phyloP scores from a whole-genome alignment of 495 filamentous ascomycete genomes.

The Penicillium turbatum region DNA sequence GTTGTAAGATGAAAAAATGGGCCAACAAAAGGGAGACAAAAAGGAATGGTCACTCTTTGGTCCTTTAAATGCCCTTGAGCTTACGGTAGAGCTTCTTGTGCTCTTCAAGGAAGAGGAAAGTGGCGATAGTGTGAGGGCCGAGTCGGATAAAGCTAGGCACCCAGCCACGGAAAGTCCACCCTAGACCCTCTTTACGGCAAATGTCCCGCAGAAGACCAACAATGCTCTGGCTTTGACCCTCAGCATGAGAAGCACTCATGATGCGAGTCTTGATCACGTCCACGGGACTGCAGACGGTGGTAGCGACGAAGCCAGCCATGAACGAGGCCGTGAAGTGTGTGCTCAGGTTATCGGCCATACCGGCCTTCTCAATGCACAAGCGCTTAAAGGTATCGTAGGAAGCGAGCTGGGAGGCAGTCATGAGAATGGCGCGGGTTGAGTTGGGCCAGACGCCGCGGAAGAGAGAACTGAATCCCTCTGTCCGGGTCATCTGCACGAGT shows the following conservation, averaged over 20 bases:
- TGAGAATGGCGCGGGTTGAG: conserved; percentile 80
- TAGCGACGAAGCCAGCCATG: conserved; percentile 87
- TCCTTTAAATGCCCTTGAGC: conserved; percentile 37
- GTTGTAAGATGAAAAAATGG: conserved; percentile 23
- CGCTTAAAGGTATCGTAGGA: conserved; percentile 90
- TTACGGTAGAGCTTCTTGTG: conserved; percentile 53
- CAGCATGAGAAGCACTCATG: conserved; percentile 65
- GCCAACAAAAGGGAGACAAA: conserved; percentile 13
- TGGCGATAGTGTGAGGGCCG: conserved; percentile 89
- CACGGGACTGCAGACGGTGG: conserved; percentile 90
- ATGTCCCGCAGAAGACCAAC: conserved; percentile 60
- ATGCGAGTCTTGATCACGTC: conserved; percentile 97
- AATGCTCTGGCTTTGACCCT: conserved; percentile 54
- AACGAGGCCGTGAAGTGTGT: conserved; percentile 88
- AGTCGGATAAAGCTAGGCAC: conserved; percentile 92
- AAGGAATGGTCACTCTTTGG: conserved; percentile 20
- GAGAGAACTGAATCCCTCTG: conserved; percentile 67
- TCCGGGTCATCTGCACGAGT: conserved; percentile 72
- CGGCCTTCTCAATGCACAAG: conserved; percentile 59
- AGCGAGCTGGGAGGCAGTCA: conserved; percentile 88
- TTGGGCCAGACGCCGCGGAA: conserved; percentile 94
- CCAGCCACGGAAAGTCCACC: conserved; percentile 98
- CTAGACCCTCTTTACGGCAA: conserved; percentile 69
- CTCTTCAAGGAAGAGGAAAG: conserved; percentile 92
- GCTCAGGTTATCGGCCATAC: conserved; percentile 68